Base-by-base conservation (phyloP, 2,329 filamentous ascomycete species). In the Graphiopsis chlorocephala region DNA sequence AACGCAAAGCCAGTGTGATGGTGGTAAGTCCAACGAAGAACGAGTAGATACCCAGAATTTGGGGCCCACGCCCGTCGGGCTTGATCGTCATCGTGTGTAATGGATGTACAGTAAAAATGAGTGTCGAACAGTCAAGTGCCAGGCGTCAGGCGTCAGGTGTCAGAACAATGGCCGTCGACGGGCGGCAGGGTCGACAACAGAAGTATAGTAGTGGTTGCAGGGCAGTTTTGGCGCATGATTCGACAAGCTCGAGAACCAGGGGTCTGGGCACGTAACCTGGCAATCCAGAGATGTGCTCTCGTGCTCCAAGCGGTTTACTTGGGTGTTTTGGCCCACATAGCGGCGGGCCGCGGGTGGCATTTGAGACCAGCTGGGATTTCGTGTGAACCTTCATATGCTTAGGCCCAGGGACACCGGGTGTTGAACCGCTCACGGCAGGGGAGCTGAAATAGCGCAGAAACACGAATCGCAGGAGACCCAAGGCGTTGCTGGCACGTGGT, bases 11-110 rank as follows among this genome's bases (percentile, higher is more conserved):
- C 11, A 64, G 35, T 26, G 63, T 61, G 28, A 68, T 65, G 3
- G 64, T 66, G 38, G 66, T 64, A 56, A 68, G 31, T 11, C 29
- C 56, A 29, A 60, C 47, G 31, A 68, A 68, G 59, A 68, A 56
- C 6, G 60, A 62, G 38, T 62, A 67, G 33, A 67, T 53, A 12
- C n/a, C 47, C 48, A 65, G 50, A 50, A 67, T 61, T 47, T 67
- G 66, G 11, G 55, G 47, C 28, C 66, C 66, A 60, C 66, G 63
- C n/a, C 61, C 66, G 42, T 47, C 66, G 5, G 60, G 17, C 42
- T 57, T 42, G 56, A 67, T 64, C 35, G 60, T 64, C 31, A 60
- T 60, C 7, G n/a, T 57, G 58, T 38, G 17, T 59, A 28, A n/a
- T 14, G n/a, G n/a, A 20, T 28, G 29, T 29, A 17, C n/a, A 15